A percentile compares a stretch with the other conserved stretches of the same genome.
Evolutionary conservation across 2,329 filamentous ascomycete species (phyloP).

Genomic region (Mycosphaerella sp.): DNA sequence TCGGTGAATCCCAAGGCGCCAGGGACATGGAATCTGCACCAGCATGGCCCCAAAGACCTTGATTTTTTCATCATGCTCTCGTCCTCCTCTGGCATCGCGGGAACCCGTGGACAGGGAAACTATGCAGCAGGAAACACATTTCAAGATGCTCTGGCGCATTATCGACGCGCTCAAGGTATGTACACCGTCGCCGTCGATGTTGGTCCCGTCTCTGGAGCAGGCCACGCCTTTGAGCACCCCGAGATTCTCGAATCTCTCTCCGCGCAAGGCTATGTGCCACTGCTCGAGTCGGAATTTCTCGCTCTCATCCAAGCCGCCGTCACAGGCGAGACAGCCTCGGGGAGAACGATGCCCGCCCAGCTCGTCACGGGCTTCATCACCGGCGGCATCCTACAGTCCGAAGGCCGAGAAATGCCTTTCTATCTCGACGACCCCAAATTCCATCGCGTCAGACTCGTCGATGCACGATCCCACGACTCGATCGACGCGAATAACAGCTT

Average conservation of each 20-base stretch:
- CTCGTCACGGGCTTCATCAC: background rate
- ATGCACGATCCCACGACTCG: background rate
- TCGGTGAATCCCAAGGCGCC: conserved; percentile 24
- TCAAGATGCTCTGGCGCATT: conserved; percentile 18
- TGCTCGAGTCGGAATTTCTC: background rate
- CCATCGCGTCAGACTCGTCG: background rate
- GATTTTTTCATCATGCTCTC: conserved; percentile 28
- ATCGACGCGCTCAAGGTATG: conserved; percentile 5
- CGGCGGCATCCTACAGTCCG: background rate
- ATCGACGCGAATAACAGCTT: background rate
- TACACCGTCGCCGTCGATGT: conserved; percentile 25
- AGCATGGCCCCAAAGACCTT: conserved; percentile 15
- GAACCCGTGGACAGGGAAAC: conserved; percentile 12
- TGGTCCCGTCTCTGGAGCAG: conserved; percentile 28
- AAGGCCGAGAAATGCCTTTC: background rate
- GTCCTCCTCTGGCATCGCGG: conserved; percentile 19
- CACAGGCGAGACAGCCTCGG: background rate
- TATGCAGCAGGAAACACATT: conserved; percentile 20
- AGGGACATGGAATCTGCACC: conserved; percentile 27
- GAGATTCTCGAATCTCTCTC: background rate
- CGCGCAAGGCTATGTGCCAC: background rate
- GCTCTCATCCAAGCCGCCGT: conserved; percentile 5
- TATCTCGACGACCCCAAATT: background rate
- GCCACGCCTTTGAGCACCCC: conserved; percentile 6
- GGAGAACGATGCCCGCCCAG: background rate